Evolutionary conservation across 768 basidiomycete species (phyloP).

Genomic region (Boletus rubroflammeus): DNA sequence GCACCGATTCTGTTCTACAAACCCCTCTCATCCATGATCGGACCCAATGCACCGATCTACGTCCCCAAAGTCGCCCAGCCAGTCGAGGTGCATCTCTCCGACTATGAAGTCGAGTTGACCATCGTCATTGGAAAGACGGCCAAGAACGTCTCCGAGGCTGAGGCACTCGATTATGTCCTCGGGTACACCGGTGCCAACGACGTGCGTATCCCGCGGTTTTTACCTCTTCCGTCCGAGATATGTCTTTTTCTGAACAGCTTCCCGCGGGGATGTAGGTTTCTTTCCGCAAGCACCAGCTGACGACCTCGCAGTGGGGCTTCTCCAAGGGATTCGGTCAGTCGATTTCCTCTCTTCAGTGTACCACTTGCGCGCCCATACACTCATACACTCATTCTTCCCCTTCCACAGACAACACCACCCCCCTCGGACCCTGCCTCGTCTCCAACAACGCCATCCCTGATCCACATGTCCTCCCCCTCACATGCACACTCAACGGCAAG

Average conservation of each 20-base stretch:
- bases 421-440: slow-evolving; percentile 80
- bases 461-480: slow-evolving; percentile 61
- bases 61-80: slow-evolving; percentile 72
- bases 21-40: slow-evolving; percentile 65
- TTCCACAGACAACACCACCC: slow-evolving; percentile 40
- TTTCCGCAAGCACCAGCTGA: slow-evolving; percentile 79
- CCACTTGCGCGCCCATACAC: background rate
- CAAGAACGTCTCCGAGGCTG: slow-evolving; percentile 73
- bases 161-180: slow-evolving; percentile 83
- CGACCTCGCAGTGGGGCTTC: slow-evolving; percentile 82
- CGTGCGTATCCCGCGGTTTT: slow-evolving; percentile 35
- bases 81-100: slow-evolving; percentile 63
- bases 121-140: slow-evolving; percentile 81
- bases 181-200: slow-evolving; percentile 82
- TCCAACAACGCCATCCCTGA: slow-evolving; percentile 59
- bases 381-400: background rate
- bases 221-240: background rate
- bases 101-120: slow-evolving; percentile 80
- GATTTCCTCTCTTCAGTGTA: background rate
- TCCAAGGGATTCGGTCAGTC: slow-evolving; percentile 78
- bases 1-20: slow-evolving; percentile 80
- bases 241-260: background rate
- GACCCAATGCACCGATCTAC: slow-evolving; percentile 59
- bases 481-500: slow-evolving; percentile 62
- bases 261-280: slow-evolving; percentile 42